Conservation (phyloP, 495 filamentous ascomycete genomes). For the Parachaetomium inaequale region DNA sequence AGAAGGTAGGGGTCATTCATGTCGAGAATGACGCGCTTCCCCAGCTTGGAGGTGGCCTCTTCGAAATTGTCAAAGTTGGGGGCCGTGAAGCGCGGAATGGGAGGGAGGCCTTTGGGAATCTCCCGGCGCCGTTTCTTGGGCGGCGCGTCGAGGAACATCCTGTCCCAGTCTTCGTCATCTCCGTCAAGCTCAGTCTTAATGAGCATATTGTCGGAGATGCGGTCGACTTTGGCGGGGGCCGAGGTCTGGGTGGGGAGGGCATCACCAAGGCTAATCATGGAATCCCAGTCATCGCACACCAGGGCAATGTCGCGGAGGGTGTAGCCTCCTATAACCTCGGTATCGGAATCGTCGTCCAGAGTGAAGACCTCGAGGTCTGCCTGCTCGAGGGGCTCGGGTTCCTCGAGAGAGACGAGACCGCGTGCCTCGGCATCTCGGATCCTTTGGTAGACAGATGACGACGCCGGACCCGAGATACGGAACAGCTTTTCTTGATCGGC, state of each 20-base stretch:
- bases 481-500: conserved; percentile 79
- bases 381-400: conserved; percentile 44
- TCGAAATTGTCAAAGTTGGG: conserved; percentile 51
- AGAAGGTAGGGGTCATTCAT: conserved; percentile 86
- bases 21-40: conserved; percentile 76
- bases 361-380: conserved; percentile 56
- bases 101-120: conserved; percentile 39
- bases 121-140: conserved; percentile 39
- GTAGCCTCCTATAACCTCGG: conserved; percentile 63
- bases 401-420: conserved; percentile 58
- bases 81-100: conserved; percentile 40
- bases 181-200: conserved; percentile 30
- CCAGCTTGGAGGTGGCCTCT: conserved; percentile 61
- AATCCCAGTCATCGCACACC: conserved; percentile 80
- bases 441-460: conserved; percentile 44
- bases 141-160: conserved; percentile 44
- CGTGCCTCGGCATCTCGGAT: conserved; percentile 53
- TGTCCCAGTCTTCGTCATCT: conserved; percentile 51
- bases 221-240: conserved; percentile 13
- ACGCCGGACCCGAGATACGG: conserved; percentile 55
- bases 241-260: conserved; percentile 15
- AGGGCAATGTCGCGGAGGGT: conserved; percentile 72
- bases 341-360: conserved; percentile 51
- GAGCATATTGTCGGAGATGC: conserved; percentile 26
- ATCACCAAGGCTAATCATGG: conserved; percentile 44